Evolutionary conservation across 257 asterid species (phyloP).

Genomic region (Ocimum tenuiflorum): DNA sequence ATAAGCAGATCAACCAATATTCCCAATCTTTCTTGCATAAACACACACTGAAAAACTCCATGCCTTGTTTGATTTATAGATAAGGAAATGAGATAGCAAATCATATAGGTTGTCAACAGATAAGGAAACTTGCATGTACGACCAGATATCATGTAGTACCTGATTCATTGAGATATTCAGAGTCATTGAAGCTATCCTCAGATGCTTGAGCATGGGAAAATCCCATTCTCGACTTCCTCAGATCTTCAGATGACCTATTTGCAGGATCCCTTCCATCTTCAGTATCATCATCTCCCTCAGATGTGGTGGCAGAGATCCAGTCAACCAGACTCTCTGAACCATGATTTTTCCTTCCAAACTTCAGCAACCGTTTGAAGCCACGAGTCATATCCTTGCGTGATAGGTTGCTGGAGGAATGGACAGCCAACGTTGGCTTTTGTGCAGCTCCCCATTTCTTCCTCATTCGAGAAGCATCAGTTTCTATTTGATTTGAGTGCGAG

Average conservation of each 20-base stretch:
- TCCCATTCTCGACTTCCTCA: conserved; percentile 86
- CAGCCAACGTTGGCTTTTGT: conserved; percentile 27
- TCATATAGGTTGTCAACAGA: background rate
- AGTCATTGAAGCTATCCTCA: conserved; percentile 61
- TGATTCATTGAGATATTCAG: conserved; percentile 58
- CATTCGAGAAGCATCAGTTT: conserved; percentile 57
- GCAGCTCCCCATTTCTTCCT: conserved; percentile 42
- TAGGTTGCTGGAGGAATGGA: conserved; percentile 45
- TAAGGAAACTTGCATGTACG: background rate
- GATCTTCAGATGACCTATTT: conserved; percentile 68
- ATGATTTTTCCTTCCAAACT: conserved; percentile 71
- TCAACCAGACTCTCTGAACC: conserved; percentile 69
- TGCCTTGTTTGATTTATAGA: background rate
- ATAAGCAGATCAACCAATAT: background rate
- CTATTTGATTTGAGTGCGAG: conserved; percentile 54
- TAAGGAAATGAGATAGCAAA: no score
- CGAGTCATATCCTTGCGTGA: conserved; percentile 68
- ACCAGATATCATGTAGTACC: conserved; percentile 33
- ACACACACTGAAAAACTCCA: background rate
- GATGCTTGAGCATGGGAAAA: conserved; percentile 61
- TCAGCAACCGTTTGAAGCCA: conserved; percentile 71
- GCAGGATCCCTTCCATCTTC: conserved; percentile 83
- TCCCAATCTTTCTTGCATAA: background rate
- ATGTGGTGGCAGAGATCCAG: conserved; percentile 93
- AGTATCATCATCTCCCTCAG: conserved; percentile 91